Base-by-base conservation (phyloP, 192 early-diverging fungal genomes). In the Neocallimastix lanati region DNA sequence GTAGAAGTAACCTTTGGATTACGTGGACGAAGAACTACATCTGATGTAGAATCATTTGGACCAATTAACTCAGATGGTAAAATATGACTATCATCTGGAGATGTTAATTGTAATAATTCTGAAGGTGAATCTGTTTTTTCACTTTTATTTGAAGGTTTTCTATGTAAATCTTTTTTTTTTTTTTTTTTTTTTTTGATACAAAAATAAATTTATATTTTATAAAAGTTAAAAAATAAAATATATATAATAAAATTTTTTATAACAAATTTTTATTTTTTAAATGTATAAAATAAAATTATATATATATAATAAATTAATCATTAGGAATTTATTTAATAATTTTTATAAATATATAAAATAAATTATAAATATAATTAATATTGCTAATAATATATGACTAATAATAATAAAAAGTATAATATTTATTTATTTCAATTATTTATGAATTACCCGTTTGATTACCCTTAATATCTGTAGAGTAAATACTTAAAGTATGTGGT, bases 1-100 rank as follows among this genome's bases (percentile, higher is more conserved):
- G 88, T 90, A 76, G 91, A 87, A 29, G 86, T 84, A 40, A 87
- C 84, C 76, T 88, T 88, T 77, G 84, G 84, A 82, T 87, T 85
- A 76, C 84, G 87, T 79, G 87, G 88, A 67, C 87, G 86, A 40
- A 86, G 89, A 67, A 87, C 85, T 28, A 86, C 85, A 27, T 83
- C 85, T 38, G 80, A 79, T 58, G 84, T 6, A 16, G 76, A 50
- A 78, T 21, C 80, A 21, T 76, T 76, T 28, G 77, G 80, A 3
- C 27, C 76, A 11, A 76, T 76, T 28, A 81, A 29, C 76, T 80
- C 81, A 14, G 84, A 79, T 76, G 78, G 67, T 29, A 33, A 76
- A 76, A 40, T 29, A n/a, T 58, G 28, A 76, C 58, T 36, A 14
- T 36, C 79, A n/a, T 33, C 77, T 36, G 36, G 30, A 36, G 81